Conservation (phyloP, 805 yeast species). For the Schwanniomyces sp. region DNA sequence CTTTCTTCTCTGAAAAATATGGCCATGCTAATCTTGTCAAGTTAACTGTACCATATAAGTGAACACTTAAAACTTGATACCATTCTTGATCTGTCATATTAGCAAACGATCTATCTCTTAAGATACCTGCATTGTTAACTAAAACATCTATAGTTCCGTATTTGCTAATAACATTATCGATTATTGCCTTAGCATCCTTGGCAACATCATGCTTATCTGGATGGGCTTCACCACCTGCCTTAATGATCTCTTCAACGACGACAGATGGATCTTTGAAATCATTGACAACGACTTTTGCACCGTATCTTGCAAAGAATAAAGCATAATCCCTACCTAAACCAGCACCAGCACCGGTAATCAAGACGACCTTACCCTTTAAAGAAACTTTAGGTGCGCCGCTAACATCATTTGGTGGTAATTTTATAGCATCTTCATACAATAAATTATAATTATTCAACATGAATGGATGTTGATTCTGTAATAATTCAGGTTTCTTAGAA, state of each 20-base stretch:
- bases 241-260: conserved; percentile 73
- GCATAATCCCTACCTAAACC: conserved; percentile 95
- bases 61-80: conserved; percentile 78
- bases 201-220: conserved; percentile 84
- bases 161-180: conserved; percentile 69
- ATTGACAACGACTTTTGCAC: conserved; percentile 93
- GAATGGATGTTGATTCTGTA: conserved; percentile 63
- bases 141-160: conserved; percentile 86
- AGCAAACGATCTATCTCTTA: conserved; percentile 83
- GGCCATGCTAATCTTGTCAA: conserved; percentile 94
- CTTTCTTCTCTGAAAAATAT: conserved; percentile 69
- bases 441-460: conserved; percentile 70
- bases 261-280: conserved; percentile 75
- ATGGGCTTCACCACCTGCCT: conserved; percentile 77
- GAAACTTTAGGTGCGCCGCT: conserved; percentile 48
- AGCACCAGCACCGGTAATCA: conserved; percentile 93
- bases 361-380: conserved; percentile 79
- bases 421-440: conserved; percentile 52
- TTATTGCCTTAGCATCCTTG: conserved; percentile 67
- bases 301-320: conserved; percentile 77
- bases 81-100: conserved; percentile 86
- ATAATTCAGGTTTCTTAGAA: conserved; percentile 48
- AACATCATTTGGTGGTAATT: conserved; percentile 51
- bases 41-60: conserved; percentile 76
- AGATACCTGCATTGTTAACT: conserved; percentile 91